Evolutionary conservation across 192 early-diverging fungal species (phyloP), one percentile per base, ranked within the genome.

Genomic region (Backusella morwellensis): DNA sequence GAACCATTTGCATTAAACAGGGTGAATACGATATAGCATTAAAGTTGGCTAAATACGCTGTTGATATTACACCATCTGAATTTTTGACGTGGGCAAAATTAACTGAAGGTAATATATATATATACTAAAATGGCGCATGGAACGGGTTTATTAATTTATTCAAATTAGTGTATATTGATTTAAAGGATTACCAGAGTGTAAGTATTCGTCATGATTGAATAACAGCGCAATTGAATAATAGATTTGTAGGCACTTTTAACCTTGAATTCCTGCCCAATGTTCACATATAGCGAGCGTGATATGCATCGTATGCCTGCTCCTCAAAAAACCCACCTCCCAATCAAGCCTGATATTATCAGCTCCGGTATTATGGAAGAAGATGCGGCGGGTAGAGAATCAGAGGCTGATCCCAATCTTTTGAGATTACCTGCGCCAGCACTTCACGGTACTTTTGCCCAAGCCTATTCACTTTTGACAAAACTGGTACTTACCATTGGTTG

Each of bases 201-300:
- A 73, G 88, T 68, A 35, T 23, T 32, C 15, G 23, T 47, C 12
- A 1, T 44, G n/a, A 41, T 42, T 38, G 26, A 66, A 26, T 12
- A 34, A 7, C 42, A 50, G 3, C 19, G 19, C 6, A n/a, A 50
- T n/a, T 50, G 38, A 68, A 32, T 6, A 34, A 2, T 68, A 19
- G 3, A 50, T 50, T 7, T 11, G 1, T 86, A 92, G 90, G 98
- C 98, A 14, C 87, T 99, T 14, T 87, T 99, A 73, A 93, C 97
- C 0, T 90, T 99, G 75, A 99, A 99, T 83, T 95, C 97, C 7
- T 99, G 98, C 82, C 98, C 98, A 11, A 99, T 99, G 98, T 99
- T 98, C 80, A 96, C 97, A 0, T 97, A 90, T 81, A 89, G 89
- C 50, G 94, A 95, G 78, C 87, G 90, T 68, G 97, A 98, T 77